phyloP scores from a whole-genome alignment of 1,284 basidiomycete genomes.

The Cryptococcus sp. region DNA sequence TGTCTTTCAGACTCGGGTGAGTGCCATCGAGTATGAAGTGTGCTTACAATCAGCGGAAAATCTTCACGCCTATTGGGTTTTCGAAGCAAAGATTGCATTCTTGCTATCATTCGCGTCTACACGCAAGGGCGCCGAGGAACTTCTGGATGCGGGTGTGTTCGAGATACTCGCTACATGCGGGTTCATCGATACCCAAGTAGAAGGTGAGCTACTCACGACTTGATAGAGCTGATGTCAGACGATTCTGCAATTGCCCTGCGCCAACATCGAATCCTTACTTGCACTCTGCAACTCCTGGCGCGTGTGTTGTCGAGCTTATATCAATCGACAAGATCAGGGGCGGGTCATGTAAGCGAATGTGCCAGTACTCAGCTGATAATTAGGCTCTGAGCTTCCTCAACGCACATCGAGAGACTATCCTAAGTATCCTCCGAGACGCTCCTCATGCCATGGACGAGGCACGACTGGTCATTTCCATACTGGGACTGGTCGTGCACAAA shows the following conservation, averaged over 20 bases:
- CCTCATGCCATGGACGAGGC: slow-evolving; percentile 55
- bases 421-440: slow-evolving; percentile 54
- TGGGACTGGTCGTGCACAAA: slow-evolving; percentile 54
- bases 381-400: slow-evolving; percentile 56
- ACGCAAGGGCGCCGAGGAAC: slow-evolving; percentile 76
- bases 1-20: slow-evolving; percentile 84
- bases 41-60: slow-evolving; percentile 61
- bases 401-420: slow-evolving; percentile 58
- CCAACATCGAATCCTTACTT: slow-evolving; percentile 43
- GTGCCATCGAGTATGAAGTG: slow-evolving; percentile 27
- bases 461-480: slow-evolving; percentile 54
- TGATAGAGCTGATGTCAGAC: slow-evolving; percentile 13
- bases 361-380: neutral
- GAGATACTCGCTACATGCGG: slow-evolving; percentile 81
- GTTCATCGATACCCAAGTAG: slow-evolving; percentile 80
- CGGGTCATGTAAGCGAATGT: slow-evolving; percentile 34
- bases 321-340: slow-evolving; percentile 27
- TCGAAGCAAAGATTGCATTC: slow-evolving; percentile 89
- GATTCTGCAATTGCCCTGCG: slow-evolving; percentile 33
- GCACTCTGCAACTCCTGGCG: slow-evolving; percentile 38
- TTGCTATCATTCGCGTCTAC: slow-evolving; percentile 81
- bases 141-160: slow-evolving; percentile 78
- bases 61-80: slow-evolving; percentile 89
- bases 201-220: slow-evolving; percentile 60
- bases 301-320: slow-evolving; percentile 37